Evolutionary conservation across 2,329 filamentous ascomycete genomes (phyloP).

Genomic region (Neofusicoccum sp.): DNA sequence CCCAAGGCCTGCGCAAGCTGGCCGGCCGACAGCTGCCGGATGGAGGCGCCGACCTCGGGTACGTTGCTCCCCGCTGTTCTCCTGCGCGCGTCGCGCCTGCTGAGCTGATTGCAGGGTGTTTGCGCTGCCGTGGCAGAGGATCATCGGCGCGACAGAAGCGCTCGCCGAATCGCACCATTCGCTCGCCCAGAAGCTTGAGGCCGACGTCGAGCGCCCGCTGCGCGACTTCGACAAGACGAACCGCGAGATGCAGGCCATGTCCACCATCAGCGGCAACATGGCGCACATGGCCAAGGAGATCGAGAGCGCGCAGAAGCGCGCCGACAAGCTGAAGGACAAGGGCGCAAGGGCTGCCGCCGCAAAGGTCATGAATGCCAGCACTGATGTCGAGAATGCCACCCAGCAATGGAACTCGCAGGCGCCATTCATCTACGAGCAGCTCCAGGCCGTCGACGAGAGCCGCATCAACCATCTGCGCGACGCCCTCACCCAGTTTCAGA

Average conservation of each 20-base stretch:
- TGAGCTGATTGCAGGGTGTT: slow-evolving; percentile 65
- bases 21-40: slow-evolving; percentile 72
- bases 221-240: slow-evolving; percentile 71
- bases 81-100: slow-evolving; percentile 20
- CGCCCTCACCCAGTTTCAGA: slow-evolving; percentile 87
- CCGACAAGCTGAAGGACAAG: slow-evolving; percentile 80
- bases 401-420: slow-evolving; percentile 92
- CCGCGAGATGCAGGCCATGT: slow-evolving; percentile 74
- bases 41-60: slow-evolving; percentile 82
- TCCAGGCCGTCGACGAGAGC: slow-evolving; percentile 87
- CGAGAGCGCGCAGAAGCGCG: slow-evolving; percentile 77
- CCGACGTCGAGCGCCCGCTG: slow-evolving; percentile 81
- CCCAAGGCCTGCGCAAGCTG: slow-evolving; percentile 76
- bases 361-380: slow-evolving; percentile 72
- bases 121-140: slow-evolving; percentile 83
- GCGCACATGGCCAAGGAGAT: slow-evolving; percentile 78
- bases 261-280: slow-evolving; percentile 78
- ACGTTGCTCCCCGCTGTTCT: slow-evolving; percentile 38
- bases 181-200: slow-evolving; percentile 78
- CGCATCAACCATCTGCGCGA: slow-evolving; percentile 88
- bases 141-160: slow-evolving; percentile 74
- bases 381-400: slow-evolving; percentile 72
- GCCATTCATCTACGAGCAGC: slow-evolving; percentile 88
- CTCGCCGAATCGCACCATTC: slow-evolving; percentile 80
- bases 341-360: slow-evolving; percentile 71